Percentiles rank a stretch among this genome's conserved stretches.
phyloP scores from a whole-genome alignment of 768 basidiomycete species.

The Lactarius deliciosus region DNA sequence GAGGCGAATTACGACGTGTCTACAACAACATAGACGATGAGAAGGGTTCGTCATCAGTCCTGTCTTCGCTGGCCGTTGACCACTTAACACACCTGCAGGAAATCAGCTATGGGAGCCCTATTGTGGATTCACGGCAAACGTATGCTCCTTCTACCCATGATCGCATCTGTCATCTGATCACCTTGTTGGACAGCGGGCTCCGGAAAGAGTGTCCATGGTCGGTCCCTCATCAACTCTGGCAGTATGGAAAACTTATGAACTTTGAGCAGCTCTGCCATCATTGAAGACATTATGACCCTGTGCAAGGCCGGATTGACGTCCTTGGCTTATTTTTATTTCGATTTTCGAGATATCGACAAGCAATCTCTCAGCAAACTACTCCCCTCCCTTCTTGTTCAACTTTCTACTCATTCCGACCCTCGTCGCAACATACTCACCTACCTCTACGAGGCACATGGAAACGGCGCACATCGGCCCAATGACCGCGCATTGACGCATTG shows the following conservation, averaged over 20 bases:
- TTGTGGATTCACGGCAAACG: conserved; percentile 1
- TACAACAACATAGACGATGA: not conserved
- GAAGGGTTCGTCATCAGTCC: not conserved
- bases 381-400: not conserved
- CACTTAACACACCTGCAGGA: too few relatives aligned
- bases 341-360: not conserved
- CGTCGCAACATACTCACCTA: not conserved
- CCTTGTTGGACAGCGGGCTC: not conserved
- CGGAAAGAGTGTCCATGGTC: not conserved
- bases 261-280: not conserved
- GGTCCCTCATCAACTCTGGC: not conserved
- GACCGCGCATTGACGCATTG: not conserved
- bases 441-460: not conserved
- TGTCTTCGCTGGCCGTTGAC: not conserved
- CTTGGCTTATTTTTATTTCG: not conserved
- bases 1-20: too few relatives aligned
- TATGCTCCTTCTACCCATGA: not conserved
- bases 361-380: not conserved
- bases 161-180: not conserved
- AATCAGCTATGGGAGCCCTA: not conserved
- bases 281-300: not conserved
- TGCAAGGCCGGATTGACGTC: not conserved
- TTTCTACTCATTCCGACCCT: not conserved
- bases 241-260: not conserved
- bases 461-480: not conserved